These are phyloP conservation scores for Emergomyces africanus DNA, from an alignment of 2,329 filamentous ascomycete genomes.

Conservation along the genomic window DNA sequence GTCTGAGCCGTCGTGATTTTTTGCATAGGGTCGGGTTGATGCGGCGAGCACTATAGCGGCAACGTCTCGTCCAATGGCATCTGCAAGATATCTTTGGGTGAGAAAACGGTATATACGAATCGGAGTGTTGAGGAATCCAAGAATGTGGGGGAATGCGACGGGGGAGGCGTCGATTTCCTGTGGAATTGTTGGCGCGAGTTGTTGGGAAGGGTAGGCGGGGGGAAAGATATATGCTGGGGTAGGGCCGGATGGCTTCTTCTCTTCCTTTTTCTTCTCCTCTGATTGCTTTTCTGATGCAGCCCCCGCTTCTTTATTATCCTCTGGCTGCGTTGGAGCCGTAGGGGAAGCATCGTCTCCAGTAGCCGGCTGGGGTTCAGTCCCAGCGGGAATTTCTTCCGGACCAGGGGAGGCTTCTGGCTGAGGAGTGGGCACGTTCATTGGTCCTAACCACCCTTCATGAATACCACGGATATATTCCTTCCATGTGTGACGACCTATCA, in stretches of 20 bases:
- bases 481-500: slow-evolving; percentile 87
- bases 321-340: slow-evolving; percentile 21
- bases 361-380: not conserved
- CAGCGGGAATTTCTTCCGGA: slow-evolving; percentile 11
- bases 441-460: slow-evolving; percentile 93
- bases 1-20: slow-evolving; percentile 14
- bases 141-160: slow-evolving; percentile 73
- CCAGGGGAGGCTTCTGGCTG: slow-evolving; percentile 14
- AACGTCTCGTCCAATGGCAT: slow-evolving; percentile 75
- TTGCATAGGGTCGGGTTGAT: slow-evolving; percentile 28
- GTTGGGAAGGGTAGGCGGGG: slow-evolving; percentile 55
- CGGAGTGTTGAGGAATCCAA: slow-evolving; percentile 85
- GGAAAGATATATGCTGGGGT: slow-evolving; percentile 60
- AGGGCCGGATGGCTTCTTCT: slow-evolving; percentile 45
- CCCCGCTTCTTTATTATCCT: slow-evolving; percentile 42
- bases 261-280: slow-evolving; percentile 31
- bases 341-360: slow-evolving; percentile 14
- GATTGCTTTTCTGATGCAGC: slow-evolving; percentile 2
- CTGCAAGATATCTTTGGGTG: slow-evolving; percentile 68
- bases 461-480: slow-evolving; percentile 91
- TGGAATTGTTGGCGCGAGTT: slow-evolving; percentile 54
- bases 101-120: slow-evolving; percentile 79
- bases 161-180: slow-evolving; percentile 59
- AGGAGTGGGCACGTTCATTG: slow-evolving; percentile 43
- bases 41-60: slow-evolving; percentile 63